Conservation (phyloP, 352 stramenopile species). For the Blastocystis sp. region DNA sequence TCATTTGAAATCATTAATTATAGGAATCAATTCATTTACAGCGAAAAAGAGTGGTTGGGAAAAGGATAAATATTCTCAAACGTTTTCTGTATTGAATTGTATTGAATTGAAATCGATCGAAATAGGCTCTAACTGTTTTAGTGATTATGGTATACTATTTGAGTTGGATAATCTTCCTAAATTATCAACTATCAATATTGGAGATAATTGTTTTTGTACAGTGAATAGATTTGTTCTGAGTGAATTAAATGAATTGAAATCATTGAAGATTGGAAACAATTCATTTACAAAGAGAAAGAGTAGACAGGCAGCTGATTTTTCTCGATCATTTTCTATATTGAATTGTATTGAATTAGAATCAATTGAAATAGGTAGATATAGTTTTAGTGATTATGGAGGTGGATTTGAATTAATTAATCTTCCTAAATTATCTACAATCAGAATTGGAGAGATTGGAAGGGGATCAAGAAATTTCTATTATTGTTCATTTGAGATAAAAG, state of each 20-base stretch:
- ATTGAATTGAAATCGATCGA: not conserved
- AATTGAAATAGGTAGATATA: not conserved
- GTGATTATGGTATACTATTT: not conserved
- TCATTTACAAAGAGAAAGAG: not conserved
- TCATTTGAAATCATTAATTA: not conserved
- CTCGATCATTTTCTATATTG: not conserved
- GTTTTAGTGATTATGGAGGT: not conserved
- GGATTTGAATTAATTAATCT: not conserved
- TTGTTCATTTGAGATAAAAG: not conserved
- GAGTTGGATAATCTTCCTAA: not conserved
- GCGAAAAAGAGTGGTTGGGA: not conserved
- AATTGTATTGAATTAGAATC: not conserved
- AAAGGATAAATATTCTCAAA: not conserved
- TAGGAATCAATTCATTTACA: not conserved
- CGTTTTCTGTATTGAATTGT: not conserved
- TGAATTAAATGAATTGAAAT: not conserved
- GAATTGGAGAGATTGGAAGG: too few species aligned
- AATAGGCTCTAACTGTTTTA: not conserved
- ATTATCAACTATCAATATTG: not conserved
- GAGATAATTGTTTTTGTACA: not conserved
- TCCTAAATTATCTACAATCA: not conserved
- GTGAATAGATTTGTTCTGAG: not conserved
- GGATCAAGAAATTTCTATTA: not conserved
- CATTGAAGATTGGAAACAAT: not conserved
- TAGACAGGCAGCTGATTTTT: too few species aligned